Base-by-base conservation (phyloP, 1,139 yeast genomes). In the Hyphopichia wangnamkhiaoensis region DNA sequence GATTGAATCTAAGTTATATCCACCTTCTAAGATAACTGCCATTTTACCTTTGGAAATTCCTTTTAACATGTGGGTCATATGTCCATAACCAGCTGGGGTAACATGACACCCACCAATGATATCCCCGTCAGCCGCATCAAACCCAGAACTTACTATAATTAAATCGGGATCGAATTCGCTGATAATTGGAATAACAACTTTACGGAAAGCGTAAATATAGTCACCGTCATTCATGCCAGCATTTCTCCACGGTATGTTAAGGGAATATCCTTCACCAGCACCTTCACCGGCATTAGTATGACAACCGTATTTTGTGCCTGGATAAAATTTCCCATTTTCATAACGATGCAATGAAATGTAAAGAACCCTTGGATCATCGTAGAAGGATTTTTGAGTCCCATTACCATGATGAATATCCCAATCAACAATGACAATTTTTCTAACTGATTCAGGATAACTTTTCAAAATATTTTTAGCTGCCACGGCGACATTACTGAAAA, bases 371-470 rank as follows among this genome's bases (percentile, higher is more conserved):
- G 95, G 95, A 56, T 93, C 97, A 47, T 87, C 79, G 52, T 80
- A 80, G 54, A 94, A 94, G 1, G 95, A 88, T 56, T 85, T 84
- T 61, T 94, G 98, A 1, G 99, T 94, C 33, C 99, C 99, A 59
- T 94, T 94, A 23, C 98, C 98, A 60, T 93, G 98, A 59, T 93
- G 98, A 35, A 91, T 89, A 63, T 91, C 98, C 99, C 99, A 94
- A 61, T 94, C 99, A 19, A 91, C 58, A 45, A 94, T 82, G 42
- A 89, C 81, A 32, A 94, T 88, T 52, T 79, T 80, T 42, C 96
- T 74, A 2, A 91, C 95, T 16, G 88, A 77, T 53, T 91, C 98
- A 0, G 98, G 96, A 58, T 89, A 93, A 40, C 78, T 73, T 51
- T 83, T 82, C 44, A 94, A 67, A 47, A 91, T 84, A 43, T 84